phyloP scores from a whole-genome alignment of 768 basidiomycete species.

The Leucosporidium scottii region DNA sequence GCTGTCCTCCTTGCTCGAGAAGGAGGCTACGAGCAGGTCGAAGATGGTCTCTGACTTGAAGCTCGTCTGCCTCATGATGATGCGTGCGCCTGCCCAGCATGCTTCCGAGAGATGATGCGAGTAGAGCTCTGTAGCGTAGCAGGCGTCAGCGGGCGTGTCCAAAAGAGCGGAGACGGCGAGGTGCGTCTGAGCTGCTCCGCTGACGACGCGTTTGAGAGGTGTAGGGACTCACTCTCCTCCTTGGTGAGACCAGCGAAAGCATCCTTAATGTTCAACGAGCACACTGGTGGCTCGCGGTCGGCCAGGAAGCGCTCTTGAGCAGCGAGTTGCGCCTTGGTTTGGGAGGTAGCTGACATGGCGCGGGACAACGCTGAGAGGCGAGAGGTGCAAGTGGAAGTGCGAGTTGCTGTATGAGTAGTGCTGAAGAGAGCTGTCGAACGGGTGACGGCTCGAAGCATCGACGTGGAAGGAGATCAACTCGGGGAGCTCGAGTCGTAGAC shows the following conservation, averaged over 20 bases:
- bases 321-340: not conserved
- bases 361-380: too few species aligned
- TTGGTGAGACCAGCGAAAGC: conserved; percentile 56
- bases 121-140: conserved; percentile 51
- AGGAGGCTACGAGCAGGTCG: conserved; percentile 35
- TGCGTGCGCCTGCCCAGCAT: conserved; percentile 74
- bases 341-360: too few species aligned
- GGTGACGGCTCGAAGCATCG: too few species aligned
- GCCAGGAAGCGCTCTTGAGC: conserved; percentile 59
- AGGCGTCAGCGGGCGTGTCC: not conserved
- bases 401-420: too few species aligned
- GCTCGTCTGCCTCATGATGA: conserved; percentile 48
- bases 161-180: not conserved
- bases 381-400: too few species aligned
- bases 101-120: conserved; percentile 51
- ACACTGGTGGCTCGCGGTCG: conserved; percentile 68
- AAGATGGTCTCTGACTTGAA: conserved; percentile 27
- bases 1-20: conserved; percentile 12
- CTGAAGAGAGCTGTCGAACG: too few species aligned
- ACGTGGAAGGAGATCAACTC: too few species aligned
- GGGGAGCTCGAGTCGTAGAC: too few species aligned
- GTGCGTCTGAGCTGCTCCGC: not conserved
- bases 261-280: conserved; percentile 60
- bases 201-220: not conserved
- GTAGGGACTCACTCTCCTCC: conserved; percentile 50